A percentile compares a stretch with the other conserved stretches of the same genome.
These are phyloP conservation scores for Aspergillus pseudonomiae DNA, from an alignment of 2,329 filamentous ascomycete species.

Conservation along the genomic window DNA sequence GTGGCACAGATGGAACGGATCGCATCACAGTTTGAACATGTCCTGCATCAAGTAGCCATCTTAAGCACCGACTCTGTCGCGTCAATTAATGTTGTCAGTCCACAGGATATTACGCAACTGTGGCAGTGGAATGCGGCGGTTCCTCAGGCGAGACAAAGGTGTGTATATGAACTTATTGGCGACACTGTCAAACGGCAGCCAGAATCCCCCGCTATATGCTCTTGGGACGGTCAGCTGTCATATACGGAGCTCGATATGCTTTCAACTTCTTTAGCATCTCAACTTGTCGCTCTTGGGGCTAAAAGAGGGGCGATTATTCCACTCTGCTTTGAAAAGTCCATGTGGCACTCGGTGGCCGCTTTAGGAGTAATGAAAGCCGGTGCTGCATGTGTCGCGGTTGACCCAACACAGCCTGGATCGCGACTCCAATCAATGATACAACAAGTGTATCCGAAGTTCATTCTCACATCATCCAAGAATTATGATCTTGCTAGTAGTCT, in stretches of 20 bases:
- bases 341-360: constrained; percentile 31
- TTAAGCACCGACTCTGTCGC: not conserved
- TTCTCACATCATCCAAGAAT: not conserved
- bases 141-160: not conserved
- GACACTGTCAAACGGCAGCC: constrained; percentile 12
- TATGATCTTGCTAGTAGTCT: not conserved
- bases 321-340: constrained; percentile 36
- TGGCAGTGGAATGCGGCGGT: constrained; percentile 11
- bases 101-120: constrained; percentile 1
- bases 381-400: constrained; percentile 46
- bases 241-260: constrained; percentile 33
- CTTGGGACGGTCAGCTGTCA: constrained; percentile 34
- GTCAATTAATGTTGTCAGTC: not conserved
- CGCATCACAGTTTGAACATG: constrained; percentile 5
- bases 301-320: constrained; percentile 26
- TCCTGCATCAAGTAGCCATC: not conserved
- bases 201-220: constrained; percentile 18
- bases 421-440: not conserved
- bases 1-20: not conserved
- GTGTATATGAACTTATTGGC: constrained; percentile 9
- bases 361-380: constrained; percentile 33
- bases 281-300: constrained; percentile 34
- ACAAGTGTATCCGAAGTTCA: not conserved
- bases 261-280: constrained; percentile 31
- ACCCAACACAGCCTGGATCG: not conserved